These are phyloP conservation scores for Flaveria linearis DNA, from an alignment of 129 eudicot species.

Conservation along the genomic window DNA sequence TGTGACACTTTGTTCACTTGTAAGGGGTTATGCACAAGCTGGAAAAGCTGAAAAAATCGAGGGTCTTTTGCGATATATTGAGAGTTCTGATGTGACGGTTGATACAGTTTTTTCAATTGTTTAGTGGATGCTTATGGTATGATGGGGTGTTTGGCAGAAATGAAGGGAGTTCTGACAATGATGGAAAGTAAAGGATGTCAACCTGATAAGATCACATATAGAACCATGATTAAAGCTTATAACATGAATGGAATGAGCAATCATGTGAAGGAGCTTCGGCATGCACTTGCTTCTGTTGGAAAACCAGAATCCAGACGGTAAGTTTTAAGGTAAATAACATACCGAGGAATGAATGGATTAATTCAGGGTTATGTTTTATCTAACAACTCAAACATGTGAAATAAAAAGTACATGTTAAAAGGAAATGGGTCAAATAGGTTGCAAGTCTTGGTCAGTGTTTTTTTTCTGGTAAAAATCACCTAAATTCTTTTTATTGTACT, in stretches of 20 bases:
- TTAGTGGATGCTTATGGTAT: constrained; percentile 89
- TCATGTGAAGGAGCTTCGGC: constrained; percentile 69
- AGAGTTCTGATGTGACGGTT: constrained; percentile 78
- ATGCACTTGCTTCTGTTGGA: constrained; percentile 49
- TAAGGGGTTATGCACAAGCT: constrained; percentile 79
- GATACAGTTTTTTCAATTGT: constrained; percentile 81
- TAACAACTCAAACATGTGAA: not conserved
- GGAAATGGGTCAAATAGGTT: not conserved
- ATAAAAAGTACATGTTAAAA: not conserved
- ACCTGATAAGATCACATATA: constrained; percentile 77
- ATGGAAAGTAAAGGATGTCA: constrained; percentile 79
- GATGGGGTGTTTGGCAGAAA: constrained; percentile 90
- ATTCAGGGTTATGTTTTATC: not conserved
- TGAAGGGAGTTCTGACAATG: constrained; percentile 74
- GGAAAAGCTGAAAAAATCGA: constrained; percentile 70
- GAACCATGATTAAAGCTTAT: constrained; percentile 90
- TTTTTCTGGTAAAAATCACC: not conserved
- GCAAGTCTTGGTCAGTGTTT: not conserved
- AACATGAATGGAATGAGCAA: constrained; percentile 62
- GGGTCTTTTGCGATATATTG: constrained; percentile 60
- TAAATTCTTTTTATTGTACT: not conserved
- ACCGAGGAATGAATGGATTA: not conserved
- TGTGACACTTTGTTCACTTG: constrained; percentile 87
- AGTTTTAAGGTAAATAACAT: constrained; percentile 22
- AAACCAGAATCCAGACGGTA: constrained; percentile 26